Percentiles rank a stretch among this genome's conserved stretches.
These are phyloP conservation scores for Cryptosporidium parvum DNA, from an alignment of 169 alveolate species.

Conservation along the genomic window DNA sequence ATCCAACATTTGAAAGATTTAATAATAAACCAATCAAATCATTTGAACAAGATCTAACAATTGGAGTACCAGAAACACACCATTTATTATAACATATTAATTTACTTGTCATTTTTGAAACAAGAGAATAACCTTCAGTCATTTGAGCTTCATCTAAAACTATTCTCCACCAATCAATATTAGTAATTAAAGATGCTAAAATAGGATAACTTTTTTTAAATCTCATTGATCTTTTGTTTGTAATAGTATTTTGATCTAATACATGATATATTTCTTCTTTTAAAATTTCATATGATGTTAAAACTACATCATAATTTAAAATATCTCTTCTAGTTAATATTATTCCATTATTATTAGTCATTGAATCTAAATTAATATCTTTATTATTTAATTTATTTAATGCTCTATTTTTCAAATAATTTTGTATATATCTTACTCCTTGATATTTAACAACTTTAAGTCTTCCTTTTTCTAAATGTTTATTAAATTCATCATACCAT, in stretches of 20 bases:
- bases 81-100: constrained; percentile 70
- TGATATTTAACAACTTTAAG: constrained; percentile 29
- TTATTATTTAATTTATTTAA: background rate
- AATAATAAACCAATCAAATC: constrained; percentile 79
- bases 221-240: constrained; percentile 57
- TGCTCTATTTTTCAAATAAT: background rate
- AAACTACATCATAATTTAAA: constrained; percentile 14
- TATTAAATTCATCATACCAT: constrained; percentile 59
- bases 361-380: no score
- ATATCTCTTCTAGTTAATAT: constrained; percentile 45
- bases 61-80: constrained; percentile 83
- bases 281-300: constrained; percentile 51
- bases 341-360: background rate
- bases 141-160: constrained; percentile 83
- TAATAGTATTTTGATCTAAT: constrained; percentile 14
- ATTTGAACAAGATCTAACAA: constrained; percentile 77
- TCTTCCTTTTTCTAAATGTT: constrained; percentile 21
- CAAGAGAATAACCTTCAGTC: constrained; percentile 79
- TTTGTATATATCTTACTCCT: constrained; percentile 60
- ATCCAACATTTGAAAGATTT: constrained; percentile 67
- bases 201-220: constrained; percentile 77
- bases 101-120: constrained; percentile 62
- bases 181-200: constrained; percentile 76
- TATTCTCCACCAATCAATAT: constrained; percentile 81
- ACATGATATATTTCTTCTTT: constrained; percentile 64